phyloP scores from a whole-genome alignment of 352 stramenopile genomes.

The Thalassiosira allenii region DNA sequence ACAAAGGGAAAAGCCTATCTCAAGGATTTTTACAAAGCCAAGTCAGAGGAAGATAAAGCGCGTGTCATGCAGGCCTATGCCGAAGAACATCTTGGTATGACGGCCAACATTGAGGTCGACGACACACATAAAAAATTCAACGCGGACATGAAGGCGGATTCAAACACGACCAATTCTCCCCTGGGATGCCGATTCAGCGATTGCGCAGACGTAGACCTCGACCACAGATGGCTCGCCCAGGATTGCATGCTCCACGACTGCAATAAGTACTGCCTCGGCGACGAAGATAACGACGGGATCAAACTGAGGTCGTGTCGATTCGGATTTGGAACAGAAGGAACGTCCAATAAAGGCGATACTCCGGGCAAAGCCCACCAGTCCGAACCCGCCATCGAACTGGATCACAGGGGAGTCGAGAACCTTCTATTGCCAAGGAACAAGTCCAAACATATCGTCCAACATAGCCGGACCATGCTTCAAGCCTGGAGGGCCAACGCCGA shows the following conservation, averaged over 20 bases:
- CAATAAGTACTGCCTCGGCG: constrained; percentile 30
- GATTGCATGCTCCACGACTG: constrained; percentile 41
- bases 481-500: constrained; percentile 36
- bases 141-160: too few species aligned
- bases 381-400: neutral
- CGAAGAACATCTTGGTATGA: constrained; percentile 25
- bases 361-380: neutral
- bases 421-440: constrained; percentile 31
- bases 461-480: constrained; percentile 27
- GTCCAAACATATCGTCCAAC: constrained; percentile 22
- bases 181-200: neutral
- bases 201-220: constrained; percentile 6
- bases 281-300: constrained; percentile 7
- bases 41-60: constrained; percentile 26
- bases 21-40: constrained; percentile 34
- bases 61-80: constrained; percentile 27
- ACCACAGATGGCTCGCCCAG: constrained; percentile 17
- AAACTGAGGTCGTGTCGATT: neutral
- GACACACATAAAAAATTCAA: neutral
- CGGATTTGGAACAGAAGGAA: constrained; percentile 10
- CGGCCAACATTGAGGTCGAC: constrained; percentile 23
- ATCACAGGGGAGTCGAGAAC: constrained; percentile 17
- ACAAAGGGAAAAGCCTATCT: constrained; percentile 34
- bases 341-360: constrained; percentile 23
- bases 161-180: neutral